Evolutionary conservation across 2,329 filamentous ascomycete genomes (phyloP).

Genomic region (Pyricularia sp.): DNA sequence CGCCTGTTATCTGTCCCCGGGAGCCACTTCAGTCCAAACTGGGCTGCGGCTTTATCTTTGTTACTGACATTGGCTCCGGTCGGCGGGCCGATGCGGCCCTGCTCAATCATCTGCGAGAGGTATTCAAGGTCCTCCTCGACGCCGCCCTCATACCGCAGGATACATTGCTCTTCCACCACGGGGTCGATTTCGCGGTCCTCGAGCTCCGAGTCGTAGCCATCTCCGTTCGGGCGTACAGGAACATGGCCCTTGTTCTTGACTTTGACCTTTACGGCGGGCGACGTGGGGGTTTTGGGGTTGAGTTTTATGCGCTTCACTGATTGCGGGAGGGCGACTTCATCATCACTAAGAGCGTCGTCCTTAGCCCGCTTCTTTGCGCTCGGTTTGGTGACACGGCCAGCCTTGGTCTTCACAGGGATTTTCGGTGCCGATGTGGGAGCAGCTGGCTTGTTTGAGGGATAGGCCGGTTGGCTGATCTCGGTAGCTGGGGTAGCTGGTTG

Average conservation of each 20-base stretch:
- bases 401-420: slow-evolving; percentile 38
- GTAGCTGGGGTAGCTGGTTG: slow-evolving; percentile 17
- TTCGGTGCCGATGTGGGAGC: slow-evolving; percentile 4
- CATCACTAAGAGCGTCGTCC: slow-evolving; percentile 39
- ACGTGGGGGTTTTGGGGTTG: neutral
- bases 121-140: slow-evolving; percentile 62
- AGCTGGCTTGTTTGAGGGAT: neutral
- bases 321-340: slow-evolving; percentile 15
- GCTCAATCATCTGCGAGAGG: slow-evolving; percentile 59
- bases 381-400: slow-evolving; percentile 45
- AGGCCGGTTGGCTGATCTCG: slow-evolving; percentile 16
- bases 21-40: slow-evolving; percentile 71
- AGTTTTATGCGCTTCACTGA: slow-evolving; percentile 31
- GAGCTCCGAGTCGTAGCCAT: slow-evolving; percentile 93
- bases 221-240: slow-evolving; percentile 59
- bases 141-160: slow-evolving; percentile 78
- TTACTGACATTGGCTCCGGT: slow-evolving; percentile 12
- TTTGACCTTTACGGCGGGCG: slow-evolving; percentile 5
- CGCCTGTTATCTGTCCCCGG: slow-evolving; percentile 54
- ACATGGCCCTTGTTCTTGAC: slow-evolving; percentile 38
- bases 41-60: slow-evolving; percentile 50
- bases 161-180: slow-evolving; percentile 75
- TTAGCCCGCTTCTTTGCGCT: slow-evolving; percentile 50
- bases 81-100: slow-evolving; percentile 61
- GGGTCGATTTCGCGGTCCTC: slow-evolving; percentile 83